A percentile compares a stretch with the other conserved stretches of the same genome.
phyloP scores from a whole-genome alignment of 345 rosid genomes.

The Moricandia arvensis region DNA sequence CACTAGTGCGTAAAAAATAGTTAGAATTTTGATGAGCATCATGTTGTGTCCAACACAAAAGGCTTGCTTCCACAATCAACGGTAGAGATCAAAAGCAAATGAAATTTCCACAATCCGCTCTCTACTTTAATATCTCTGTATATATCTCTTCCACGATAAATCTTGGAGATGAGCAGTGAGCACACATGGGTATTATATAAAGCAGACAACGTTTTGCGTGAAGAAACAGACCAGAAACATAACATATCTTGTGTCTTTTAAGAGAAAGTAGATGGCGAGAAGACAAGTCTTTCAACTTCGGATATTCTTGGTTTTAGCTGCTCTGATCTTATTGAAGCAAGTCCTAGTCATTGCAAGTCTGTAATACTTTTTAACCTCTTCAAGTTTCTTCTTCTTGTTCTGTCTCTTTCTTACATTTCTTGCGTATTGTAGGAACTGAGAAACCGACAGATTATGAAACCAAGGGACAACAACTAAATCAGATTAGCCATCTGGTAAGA shows the following conservation, averaged over 20 bases:
- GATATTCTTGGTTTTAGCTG: slow-evolving; percentile 17
- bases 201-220: background rate
- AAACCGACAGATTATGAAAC: background rate
- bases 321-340: slow-evolving; percentile 17
- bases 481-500: slow-evolving; percentile 24
- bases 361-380: slow-evolving; percentile 17
- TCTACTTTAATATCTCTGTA: slow-evolving; percentile 17
- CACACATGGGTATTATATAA: background rate
- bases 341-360: slow-evolving; percentile 21
- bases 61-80: slow-evolving; percentile 35
- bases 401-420: slow-evolving; percentile 14
- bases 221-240: slow-evolving; percentile 13
- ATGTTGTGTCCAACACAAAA: slow-evolving; percentile 38
- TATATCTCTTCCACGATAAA: slow-evolving; percentile 34
- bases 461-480: background rate
- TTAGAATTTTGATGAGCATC: slow-evolving; percentile 19
- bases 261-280: slow-evolving; percentile 24
- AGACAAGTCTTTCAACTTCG: slow-evolving; percentile 17
- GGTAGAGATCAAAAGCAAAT: slow-evolving; percentile 29
- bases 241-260: background rate
- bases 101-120: slow-evolving; percentile 9
- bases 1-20: slow-evolving; percentile 24
- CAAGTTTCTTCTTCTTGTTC: slow-evolving; percentile 5
- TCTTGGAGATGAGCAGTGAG: background rate
- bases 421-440: slow-evolving; percentile 5